These are phyloP conservation scores for Hsuehochloa calcarea DNA, from an alignment of 176 grass and related monocot species.

Conservation along the genomic window DNA sequence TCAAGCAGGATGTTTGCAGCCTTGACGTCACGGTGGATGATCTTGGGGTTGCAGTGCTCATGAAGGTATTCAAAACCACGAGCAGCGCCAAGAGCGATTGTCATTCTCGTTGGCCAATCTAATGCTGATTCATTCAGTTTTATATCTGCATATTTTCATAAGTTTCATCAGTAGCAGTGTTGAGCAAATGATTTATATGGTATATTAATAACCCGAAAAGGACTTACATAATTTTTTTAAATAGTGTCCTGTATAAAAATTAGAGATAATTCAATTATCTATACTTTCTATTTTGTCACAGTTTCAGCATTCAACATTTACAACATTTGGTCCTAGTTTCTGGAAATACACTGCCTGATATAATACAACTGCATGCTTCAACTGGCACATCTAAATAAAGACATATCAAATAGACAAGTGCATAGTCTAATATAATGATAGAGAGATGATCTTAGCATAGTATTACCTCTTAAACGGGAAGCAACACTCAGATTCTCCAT, in stretches of 20 bases:
- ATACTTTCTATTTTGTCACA: neutral
- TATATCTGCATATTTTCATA: slow-evolving; percentile 47
- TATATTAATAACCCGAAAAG: neutral
- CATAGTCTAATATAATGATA: neutral
- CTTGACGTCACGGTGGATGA: slow-evolving; percentile 92
- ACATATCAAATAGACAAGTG: neutral
- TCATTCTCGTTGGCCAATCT: slow-evolving; percentile 66
- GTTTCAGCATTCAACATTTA: neutral
- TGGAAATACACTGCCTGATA: neutral
- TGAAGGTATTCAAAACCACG: slow-evolving; percentile 85
- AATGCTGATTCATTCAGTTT: slow-evolving; percentile 56
- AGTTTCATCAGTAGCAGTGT: neutral
- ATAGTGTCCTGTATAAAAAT: neutral
- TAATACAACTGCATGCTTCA: neutral
- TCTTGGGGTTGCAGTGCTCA: slow-evolving; percentile 87
- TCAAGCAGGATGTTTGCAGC: slow-evolving; percentile 83
- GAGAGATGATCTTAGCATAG: neutral
- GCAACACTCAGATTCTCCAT: slow-evolving; percentile 94
- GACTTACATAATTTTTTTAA: neutral
- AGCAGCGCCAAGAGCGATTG: slow-evolving; percentile 66
- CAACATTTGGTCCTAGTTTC: neutral
- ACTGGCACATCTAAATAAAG: slow-evolving; percentile 20
- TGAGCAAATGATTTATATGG: neutral
- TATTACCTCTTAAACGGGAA: slow-evolving; percentile 73
- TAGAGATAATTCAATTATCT: slow-evolving; percentile 5